These are phyloP conservation scores for Fusarium sp. DNA, from an alignment of 2,329 filamentous ascomycete species.

Conservation along the genomic window DNA sequence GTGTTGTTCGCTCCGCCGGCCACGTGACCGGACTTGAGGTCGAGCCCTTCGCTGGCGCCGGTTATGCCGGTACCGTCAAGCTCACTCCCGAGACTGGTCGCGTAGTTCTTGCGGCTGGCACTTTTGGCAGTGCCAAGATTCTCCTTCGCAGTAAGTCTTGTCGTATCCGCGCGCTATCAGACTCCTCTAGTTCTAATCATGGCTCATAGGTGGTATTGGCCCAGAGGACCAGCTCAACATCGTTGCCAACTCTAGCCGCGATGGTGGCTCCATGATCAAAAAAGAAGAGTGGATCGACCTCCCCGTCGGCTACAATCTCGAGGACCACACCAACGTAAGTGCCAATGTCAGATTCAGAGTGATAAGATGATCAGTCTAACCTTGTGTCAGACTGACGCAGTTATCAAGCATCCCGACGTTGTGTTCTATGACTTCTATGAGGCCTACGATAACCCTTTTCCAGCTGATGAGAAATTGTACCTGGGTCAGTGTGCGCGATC, in stretches of 20 bases:
- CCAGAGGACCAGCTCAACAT: conserved; percentile 15
- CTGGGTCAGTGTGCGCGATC: neutral
- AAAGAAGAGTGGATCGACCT: conserved; percentile 22
- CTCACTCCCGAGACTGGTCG: conserved; percentile 24
- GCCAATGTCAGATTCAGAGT: accelerated
- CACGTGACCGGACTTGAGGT: conserved; percentile 15
- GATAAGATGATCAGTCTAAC: neutral
- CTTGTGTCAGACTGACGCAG: conserved; percentile 3
- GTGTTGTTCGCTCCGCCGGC: conserved; percentile 16
- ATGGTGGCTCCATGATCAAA: conserved; percentile 11
- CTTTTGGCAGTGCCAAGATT: conserved; percentile 20
- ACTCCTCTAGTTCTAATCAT: neutral
- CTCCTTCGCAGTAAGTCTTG: conserved; percentile 12
- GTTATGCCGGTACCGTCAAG: conserved; percentile 16
- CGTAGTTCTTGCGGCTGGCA: conserved; percentile 13
- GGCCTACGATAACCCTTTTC: conserved; percentile 6
- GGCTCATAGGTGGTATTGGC: conserved; percentile 6
- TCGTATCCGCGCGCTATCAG: neutral
- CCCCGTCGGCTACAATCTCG: conserved; percentile 20
- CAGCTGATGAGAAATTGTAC: conserved; percentile 1
- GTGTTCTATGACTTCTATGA: conserved; percentile 23
- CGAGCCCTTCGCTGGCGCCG: conserved; percentile 11
- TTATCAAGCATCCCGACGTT: conserved; percentile 14
- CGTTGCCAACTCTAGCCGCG: conserved; percentile 8
- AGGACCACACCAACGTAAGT: conserved; percentile 24